Evolutionary conservation across 176 grass and related monocot genomes (phyloP).

Genomic region (Carex kokanica): DNA sequence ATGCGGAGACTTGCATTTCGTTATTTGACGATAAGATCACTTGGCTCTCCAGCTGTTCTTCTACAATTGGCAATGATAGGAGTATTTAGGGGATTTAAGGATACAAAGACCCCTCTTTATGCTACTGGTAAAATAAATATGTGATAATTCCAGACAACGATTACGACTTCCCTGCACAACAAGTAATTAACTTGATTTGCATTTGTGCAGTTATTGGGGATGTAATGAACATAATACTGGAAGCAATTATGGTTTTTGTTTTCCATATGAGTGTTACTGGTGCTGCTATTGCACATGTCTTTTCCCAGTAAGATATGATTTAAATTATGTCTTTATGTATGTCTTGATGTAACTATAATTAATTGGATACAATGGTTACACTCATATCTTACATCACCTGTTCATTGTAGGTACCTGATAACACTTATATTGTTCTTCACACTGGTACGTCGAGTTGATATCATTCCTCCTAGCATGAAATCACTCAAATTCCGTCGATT

Average conservation of each 20-base stretch:
- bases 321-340: not conserved
- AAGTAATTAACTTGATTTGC: not conserved
- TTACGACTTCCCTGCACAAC: not conserved
- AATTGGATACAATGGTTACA: not conserved
- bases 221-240: conserved; percentile 74
- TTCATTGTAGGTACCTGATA: conserved; percentile 76
- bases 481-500: conserved; percentile 83
- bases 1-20: conserved; percentile 71
- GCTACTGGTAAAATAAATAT: conserved; percentile 57
- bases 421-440: conserved; percentile 67
- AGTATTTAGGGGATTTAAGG: conserved; percentile 84
- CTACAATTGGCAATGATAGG: conserved; percentile 81
- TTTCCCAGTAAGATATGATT: conserved; percentile 67
- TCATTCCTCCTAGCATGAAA: conserved; percentile 77
- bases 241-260: conserved; percentile 93
- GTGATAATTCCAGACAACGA: not conserved
- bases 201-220: conserved; percentile 68
- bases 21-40: conserved; percentile 75
- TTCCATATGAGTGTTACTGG: conserved; percentile 85
- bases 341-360: not conserved
- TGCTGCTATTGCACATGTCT: conserved; percentile 80
- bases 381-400: not conserved
- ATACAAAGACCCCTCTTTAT: conserved; percentile 90
- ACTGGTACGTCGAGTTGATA: conserved; percentile 64
- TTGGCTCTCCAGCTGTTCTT: conserved; percentile 87